A percentile compares a stretch with the other conserved stretches of the same genome.
Evolutionary conservation across 768 basidiomycete species (phyloP).

Genomic region (Suillus alpinus): DNA sequence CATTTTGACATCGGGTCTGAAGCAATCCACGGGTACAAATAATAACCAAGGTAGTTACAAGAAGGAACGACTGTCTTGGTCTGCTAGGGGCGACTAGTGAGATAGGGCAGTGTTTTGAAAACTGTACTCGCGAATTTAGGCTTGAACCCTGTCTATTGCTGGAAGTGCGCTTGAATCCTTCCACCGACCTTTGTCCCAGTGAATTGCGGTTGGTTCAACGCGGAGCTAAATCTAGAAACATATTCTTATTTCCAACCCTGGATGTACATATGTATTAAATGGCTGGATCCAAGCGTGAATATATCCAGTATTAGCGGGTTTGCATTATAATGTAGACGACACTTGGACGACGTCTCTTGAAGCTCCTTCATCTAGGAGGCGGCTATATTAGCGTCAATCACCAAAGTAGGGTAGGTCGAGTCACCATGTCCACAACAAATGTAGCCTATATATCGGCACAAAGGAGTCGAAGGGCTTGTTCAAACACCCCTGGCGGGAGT

Average conservation of each 20-base stretch:
- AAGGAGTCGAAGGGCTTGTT: not conserved
- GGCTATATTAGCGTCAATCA: not conserved
- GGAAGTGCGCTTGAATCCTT: not conserved
- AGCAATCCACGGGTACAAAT: not conserved
- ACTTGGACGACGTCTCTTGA: not conserved
- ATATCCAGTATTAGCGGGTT: not conserved
- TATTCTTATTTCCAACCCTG: not conserved
- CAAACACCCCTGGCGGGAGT: not conserved
- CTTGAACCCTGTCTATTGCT: no score
- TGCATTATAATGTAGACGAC: not conserved
- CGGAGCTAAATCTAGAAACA: not conserved
- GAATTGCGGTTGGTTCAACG: not conserved
- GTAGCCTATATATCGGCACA: not conserved
- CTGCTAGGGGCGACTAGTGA: no score
- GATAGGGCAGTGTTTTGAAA: no score
- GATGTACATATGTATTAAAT: not conserved
- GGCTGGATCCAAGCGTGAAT: not conserved
- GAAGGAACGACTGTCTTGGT: not conserved
- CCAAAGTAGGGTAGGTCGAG: not conserved
- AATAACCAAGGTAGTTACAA: not conserved
- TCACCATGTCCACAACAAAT: not conserved
- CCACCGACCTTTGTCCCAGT: not conserved
- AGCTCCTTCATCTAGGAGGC: not conserved
- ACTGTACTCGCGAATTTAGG: no score
- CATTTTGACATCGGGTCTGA: not conserved